phyloP scores from a whole-genome alignment of 345 rosid species.

The Eucalyptus sideroxylon region DNA sequence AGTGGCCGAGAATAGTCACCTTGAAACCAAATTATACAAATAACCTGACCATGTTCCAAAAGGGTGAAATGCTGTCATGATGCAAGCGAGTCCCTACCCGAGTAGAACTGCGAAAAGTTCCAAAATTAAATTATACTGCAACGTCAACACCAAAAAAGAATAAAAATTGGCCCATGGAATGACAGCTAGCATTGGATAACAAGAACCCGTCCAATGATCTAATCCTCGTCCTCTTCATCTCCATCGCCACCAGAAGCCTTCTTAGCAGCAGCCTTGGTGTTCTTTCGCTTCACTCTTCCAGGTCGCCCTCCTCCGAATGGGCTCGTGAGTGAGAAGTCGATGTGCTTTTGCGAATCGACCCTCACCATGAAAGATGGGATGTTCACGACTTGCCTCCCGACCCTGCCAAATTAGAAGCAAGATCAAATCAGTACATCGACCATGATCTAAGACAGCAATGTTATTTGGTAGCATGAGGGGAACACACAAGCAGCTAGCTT shows the following conservation, averaged over 20 bases:
- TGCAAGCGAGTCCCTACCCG: background rate
- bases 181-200: background rate
- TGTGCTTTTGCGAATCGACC: constrained; percentile 28
- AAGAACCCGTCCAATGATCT: background rate
- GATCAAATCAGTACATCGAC: background rate
- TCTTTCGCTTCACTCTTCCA: constrained; percentile 43
- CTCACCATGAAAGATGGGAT: constrained; percentile 33
- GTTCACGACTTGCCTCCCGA: constrained; percentile 33
- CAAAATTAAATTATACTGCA: background rate
- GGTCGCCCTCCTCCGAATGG: constrained; percentile 30
- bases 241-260: constrained; percentile 31
- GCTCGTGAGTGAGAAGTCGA: constrained; percentile 24
- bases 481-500: background rate
- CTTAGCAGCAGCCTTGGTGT: constrained; percentile 24
- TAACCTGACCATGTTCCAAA: background rate
- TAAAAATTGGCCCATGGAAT: background rate
- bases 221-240: constrained; percentile 34
- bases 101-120: background rate
- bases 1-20: background rate
- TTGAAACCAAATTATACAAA: background rate
- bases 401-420: constrained; percentile 1
- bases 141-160: background rate
- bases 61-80: background rate
- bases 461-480: background rate
- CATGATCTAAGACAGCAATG: background rate